Evolutionary conservation across 345 rosid species (phyloP).

Genomic region (Bruguiera sexangula): DNA sequence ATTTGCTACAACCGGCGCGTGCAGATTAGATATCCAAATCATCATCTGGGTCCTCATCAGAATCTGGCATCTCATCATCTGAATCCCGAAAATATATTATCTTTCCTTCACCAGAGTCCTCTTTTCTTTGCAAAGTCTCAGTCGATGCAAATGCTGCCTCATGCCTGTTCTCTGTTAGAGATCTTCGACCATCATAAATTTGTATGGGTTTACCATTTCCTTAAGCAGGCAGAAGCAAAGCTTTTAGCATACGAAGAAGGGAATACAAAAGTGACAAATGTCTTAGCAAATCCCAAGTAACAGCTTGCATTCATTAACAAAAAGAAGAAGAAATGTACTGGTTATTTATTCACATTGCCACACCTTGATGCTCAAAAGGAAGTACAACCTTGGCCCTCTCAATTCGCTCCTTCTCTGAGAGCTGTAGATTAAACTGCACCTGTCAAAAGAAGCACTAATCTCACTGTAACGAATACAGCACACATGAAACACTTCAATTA

Average conservation of each 20-base stretch:
- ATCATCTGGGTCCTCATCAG: slow-evolving; percentile 97
- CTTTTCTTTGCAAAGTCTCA: slow-evolving; percentile 30
- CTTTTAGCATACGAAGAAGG: background rate
- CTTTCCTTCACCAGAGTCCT: slow-evolving; percentile 50
- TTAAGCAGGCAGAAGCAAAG: slow-evolving; percentile 26
- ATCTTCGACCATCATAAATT: slow-evolving; percentile 79
- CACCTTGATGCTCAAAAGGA: slow-evolving; percentile 98
- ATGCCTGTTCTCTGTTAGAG: slow-evolving; percentile 36
- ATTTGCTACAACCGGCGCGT: background rate
- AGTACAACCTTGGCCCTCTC: slow-evolving; percentile 85
- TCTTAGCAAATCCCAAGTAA: background rate
- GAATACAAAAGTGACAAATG: background rate
- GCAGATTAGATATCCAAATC: slow-evolving; percentile 68
- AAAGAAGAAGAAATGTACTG: background rate
- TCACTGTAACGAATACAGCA: slow-evolving; percentile 7
- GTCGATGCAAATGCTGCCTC: slow-evolving; percentile 31
- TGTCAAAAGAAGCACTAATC: slow-evolving; percentile 32
- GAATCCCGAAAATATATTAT: slow-evolving; percentile 89
- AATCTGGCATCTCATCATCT: slow-evolving; percentile 92
- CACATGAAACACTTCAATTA: background rate
- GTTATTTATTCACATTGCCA: background rate
- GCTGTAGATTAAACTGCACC: slow-evolving; percentile 78
- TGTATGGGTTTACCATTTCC: slow-evolving; percentile 70
- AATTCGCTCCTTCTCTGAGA: slow-evolving; percentile 71
- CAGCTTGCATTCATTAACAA: background rate